A percentile compares a stretch with the other conserved stretches of the same genome.
These are phyloP conservation scores for Neurospora tetraspora DNA, from an alignment of 495 filamentous ascomycete genomes.

Conservation along the genomic window DNA sequence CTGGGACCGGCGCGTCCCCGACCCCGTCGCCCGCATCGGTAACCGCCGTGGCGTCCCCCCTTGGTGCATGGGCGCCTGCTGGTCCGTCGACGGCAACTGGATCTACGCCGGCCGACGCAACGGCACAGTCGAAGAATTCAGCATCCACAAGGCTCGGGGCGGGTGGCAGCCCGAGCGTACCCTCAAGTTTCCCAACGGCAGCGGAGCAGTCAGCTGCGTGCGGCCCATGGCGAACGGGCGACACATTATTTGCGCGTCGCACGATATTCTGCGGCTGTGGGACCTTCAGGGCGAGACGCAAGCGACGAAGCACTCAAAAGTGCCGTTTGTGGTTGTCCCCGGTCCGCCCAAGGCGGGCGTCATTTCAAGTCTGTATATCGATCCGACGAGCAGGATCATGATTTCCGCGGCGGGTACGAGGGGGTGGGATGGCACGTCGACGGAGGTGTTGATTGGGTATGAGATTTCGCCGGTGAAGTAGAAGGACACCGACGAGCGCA, in stretches of 20 bases:
- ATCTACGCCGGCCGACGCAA: conserved; percentile 91
- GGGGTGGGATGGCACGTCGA: conserved; percentile 90
- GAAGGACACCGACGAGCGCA: background rate
- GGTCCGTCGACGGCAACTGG: conserved; percentile 91
- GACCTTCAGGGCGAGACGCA: conserved; percentile 61
- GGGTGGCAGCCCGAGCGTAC: conserved; percentile 57
- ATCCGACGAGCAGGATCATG: conserved; percentile 83
- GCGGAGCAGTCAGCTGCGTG: conserved; percentile 78
- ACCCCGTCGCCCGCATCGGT: conserved; percentile 67
- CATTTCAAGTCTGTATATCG: conserved; percentile 72
- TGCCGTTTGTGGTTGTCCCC: conserved; percentile 89
- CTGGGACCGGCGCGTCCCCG: conserved; percentile 76
- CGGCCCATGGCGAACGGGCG: conserved; percentile 86
- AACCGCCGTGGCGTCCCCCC: conserved; percentile 66
- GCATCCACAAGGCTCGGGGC: conserved; percentile 66
- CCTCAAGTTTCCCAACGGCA: conserved; percentile 83
- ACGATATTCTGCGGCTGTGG: conserved; percentile 89
- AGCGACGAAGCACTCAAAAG: conserved; percentile 59
- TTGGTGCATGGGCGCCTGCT: conserved; percentile 98
- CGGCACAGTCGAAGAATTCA: conserved; percentile 90
- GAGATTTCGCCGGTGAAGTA: conserved; percentile 48
- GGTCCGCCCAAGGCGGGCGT: conserved; percentile 84
- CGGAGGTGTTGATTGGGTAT: conserved; percentile 89
- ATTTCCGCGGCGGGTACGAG: conserved; percentile 82
- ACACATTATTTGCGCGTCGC: conserved; percentile 87